Evolutionary conservation across 345 rosid genomes (phyloP).

Genomic region (Streptanthus diversifolius): DNA sequence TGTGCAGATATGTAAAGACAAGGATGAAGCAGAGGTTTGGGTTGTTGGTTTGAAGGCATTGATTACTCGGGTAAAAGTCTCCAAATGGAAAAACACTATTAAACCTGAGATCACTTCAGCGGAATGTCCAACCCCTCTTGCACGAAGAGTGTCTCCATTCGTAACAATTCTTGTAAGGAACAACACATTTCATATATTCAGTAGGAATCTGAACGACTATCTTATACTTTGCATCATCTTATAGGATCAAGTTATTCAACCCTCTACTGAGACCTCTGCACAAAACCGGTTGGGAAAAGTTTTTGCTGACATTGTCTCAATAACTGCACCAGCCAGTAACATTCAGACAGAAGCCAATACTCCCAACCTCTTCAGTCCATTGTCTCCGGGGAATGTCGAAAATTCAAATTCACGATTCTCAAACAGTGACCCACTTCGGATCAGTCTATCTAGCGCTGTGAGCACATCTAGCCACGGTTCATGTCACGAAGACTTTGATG

Average conservation of each 20-base stretch:
- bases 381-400: conserved; percentile 36
- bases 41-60: conserved; percentile 76
- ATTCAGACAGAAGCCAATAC: conserved; percentile 42
- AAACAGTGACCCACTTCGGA: conserved; percentile 50
- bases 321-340: conserved; percentile 46
- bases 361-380: conserved; percentile 31
- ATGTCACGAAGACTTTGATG: conserved; percentile 70
- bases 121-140: conserved; percentile 46
- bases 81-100: conserved; percentile 54
- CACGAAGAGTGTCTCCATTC: conserved; percentile 48
- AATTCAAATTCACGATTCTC: conserved; percentile 56
- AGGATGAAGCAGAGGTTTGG: conserved; percentile 97
- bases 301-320: conserved; percentile 60
- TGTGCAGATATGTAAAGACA: conserved; percentile 89
- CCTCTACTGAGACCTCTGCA: conserved; percentile 39
- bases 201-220: not conserved
- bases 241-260: conserved; percentile 56
- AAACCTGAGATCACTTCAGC: conserved; percentile 44
- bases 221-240: conserved; percentile 19
- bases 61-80: conserved; percentile 37
- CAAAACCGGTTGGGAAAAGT: conserved; percentile 66
- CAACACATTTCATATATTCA: conserved; percentile 5
- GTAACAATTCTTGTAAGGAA: conserved; percentile 50
- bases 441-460: conserved; percentile 77
- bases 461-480: conserved; percentile 93